These are phyloP conservation scores for Cymbopogon citratus DNA, from an alignment of 176 grass and related monocot genomes.

Conservation along the genomic window DNA sequence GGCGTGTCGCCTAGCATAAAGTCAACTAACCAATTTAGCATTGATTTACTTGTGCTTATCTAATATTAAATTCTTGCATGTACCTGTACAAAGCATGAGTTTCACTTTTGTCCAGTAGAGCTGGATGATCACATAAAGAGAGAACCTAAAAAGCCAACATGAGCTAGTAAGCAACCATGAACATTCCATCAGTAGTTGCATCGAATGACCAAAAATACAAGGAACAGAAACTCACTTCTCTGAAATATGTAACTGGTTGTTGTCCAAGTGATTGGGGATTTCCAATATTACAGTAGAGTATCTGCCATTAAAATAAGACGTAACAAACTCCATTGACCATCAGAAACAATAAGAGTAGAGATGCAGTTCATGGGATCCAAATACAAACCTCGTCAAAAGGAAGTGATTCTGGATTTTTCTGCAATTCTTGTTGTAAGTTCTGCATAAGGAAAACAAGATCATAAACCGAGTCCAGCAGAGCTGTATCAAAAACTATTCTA, in stretches of 20 bases:
- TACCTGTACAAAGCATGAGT: conserved; percentile 92
- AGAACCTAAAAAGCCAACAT: conserved; percentile 55
- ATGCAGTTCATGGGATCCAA: neutral
- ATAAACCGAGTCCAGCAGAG: neutral
- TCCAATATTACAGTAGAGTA: conserved; percentile 91
- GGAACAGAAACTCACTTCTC: conserved; percentile 56
- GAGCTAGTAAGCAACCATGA: conserved; percentile 21
- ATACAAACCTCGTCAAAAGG: conserved; percentile 80
- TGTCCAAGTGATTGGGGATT: conserved; percentile 94
- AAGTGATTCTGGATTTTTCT: conserved; percentile 73
- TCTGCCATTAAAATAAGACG: conserved; percentile 38
- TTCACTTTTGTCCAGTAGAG: conserved; percentile 84
- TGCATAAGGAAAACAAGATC: conserved; percentile 40
- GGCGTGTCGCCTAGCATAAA: neutral
- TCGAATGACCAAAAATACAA: neutral
- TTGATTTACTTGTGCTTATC: neutral
- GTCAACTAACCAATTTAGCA: neutral
- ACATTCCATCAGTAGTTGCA: conserved; percentile 2
- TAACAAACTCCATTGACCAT: conserved; percentile 5
- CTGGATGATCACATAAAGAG: conserved; percentile 70
- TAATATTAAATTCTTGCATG: neutral
- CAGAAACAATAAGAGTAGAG: neutral
- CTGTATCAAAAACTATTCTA: neutral
- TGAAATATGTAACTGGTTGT: conserved; percentile 90
- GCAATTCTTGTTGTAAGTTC: conserved; percentile 78